These are phyloP conservation scores for Myxozyma lipomycoides DNA, from an alignment of 805 yeast species.

Conservation along the genomic window DNA sequence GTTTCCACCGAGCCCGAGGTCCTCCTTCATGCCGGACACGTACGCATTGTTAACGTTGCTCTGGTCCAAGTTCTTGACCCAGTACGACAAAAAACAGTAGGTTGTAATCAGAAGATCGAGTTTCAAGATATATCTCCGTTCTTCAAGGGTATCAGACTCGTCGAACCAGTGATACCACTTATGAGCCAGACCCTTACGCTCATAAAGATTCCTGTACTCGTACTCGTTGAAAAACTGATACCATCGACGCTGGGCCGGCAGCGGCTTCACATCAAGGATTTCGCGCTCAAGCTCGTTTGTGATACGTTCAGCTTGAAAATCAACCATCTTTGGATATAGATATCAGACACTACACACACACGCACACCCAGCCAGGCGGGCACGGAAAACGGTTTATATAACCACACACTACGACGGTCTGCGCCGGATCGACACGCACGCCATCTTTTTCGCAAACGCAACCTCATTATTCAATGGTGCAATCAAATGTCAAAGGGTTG, in stretches of 20 bases:
- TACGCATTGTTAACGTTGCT: constrained; percentile 62
- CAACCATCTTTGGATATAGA: too few relatives aligned
- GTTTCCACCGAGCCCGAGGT: constrained; percentile 55
- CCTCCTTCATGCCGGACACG: constrained; percentile 57
- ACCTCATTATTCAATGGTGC: too few relatives aligned
- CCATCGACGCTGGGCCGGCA: constrained; percentile 20
- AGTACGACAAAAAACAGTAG: constrained; percentile 57
- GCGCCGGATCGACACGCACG: too few relatives aligned
- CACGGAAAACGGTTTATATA: too few relatives aligned
- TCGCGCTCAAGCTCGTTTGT: constrained; percentile 1
- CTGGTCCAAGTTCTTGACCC: constrained; percentile 64
- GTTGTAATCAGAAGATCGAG: constrained; percentile 54
- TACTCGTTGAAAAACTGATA: constrained; percentile 25
- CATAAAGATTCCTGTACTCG: constrained; percentile 20
- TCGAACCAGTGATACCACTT: constrained; percentile 46
- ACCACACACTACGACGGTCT: too few relatives aligned
- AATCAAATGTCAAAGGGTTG: too few relatives aligned
- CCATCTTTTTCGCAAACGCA: too few relatives aligned
- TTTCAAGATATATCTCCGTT: constrained; percentile 47
- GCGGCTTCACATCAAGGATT: constrained; percentile 5
- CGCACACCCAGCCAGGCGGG: too few relatives aligned
- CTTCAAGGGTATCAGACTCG: constrained; percentile 48
- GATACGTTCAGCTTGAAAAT: too few relatives aligned
- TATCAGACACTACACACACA: too few relatives aligned
- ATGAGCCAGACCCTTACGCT: constrained; percentile 15